These are phyloP conservation scores for Filobasidium wieringae DNA, from an alignment of 768 basidiomycete species.

Conservation along the genomic window DNA sequence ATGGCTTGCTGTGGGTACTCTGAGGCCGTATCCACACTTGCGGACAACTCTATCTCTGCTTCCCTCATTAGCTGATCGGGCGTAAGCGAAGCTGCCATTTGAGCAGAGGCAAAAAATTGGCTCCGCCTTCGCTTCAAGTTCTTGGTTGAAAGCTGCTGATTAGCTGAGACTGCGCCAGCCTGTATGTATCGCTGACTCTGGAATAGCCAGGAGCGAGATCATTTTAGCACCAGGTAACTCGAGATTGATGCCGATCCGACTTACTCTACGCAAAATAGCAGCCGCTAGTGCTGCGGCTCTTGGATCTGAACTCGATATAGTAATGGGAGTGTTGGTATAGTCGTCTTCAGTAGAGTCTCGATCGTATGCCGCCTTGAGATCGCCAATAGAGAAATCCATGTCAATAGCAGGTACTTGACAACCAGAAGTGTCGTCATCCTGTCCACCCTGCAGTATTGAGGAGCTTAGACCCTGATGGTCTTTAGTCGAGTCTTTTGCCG, in stretches of 20 bases:
- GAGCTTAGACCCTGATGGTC: too few species aligned
- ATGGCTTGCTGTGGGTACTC: too few species aligned
- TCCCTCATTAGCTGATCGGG: not conserved
- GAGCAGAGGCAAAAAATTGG: not conserved
- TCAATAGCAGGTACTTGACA: not conserved
- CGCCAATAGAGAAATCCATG: not conserved
- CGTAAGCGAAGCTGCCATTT: not conserved
- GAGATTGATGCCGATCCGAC: too few species aligned
- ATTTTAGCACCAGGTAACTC: not conserved
- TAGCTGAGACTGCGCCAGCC: not conserved
- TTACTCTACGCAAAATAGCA: not conserved
- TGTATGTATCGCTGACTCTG: not conserved
- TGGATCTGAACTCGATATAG: not conserved
- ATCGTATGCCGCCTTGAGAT: not conserved
- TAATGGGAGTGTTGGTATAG: not conserved
- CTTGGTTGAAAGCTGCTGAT: not conserved
- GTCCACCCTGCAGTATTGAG: too few species aligned
- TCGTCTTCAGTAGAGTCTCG: not conserved
- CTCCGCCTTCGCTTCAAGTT: not conserved
- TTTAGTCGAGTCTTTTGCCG: too few species aligned
- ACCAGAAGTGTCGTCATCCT: not conserved
- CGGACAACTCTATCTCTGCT: not conserved
- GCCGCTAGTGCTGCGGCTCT: not conserved
- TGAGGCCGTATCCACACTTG: not conserved
- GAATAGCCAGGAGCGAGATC: not conserved